A percentile compares a stretch with the other conserved stretches of the same genome.
phyloP scores from a whole-genome alignment of 164 flowering plant genomes.

The Akebia trifoliata region DNA sequence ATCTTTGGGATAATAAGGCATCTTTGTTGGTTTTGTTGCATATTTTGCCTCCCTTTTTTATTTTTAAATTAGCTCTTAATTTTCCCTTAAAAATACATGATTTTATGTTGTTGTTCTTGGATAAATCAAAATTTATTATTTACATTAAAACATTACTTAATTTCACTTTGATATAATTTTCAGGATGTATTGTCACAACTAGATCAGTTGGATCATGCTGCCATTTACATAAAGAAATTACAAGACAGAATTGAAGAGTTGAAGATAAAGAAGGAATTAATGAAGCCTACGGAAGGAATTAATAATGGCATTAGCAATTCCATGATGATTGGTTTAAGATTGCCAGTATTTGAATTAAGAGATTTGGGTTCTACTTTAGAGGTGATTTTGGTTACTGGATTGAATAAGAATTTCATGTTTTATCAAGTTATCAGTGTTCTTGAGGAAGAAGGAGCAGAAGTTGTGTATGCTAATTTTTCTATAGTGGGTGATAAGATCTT shows the following conservation, averaged over 20 bases:
- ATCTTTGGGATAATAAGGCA: too few species aligned
- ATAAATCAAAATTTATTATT: too few species aligned
- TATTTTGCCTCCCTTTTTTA: too few species aligned
- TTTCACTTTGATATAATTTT: background rate
- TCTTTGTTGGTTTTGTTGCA: too few species aligned
- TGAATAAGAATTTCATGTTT: slow-evolving; percentile 34
- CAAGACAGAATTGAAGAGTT: slow-evolving; percentile 31
- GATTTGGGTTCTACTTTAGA: slow-evolving; percentile 27
- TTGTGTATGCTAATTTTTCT: slow-evolving; percentile 34
- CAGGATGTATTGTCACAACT: slow-evolving; percentile 29
- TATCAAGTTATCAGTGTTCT: slow-evolving; percentile 38
- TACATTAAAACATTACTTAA: background rate
- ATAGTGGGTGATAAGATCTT: slow-evolving; percentile 32
- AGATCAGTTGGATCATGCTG: slow-evolving; percentile 34
- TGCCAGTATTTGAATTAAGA: slow-evolving; percentile 43
- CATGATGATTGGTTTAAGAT: background rate
- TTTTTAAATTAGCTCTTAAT: too few species aligned
- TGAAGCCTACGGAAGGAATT: background rate
- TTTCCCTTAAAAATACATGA: too few species aligned
- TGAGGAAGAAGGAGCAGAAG: slow-evolving; percentile 50
- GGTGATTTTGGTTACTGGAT: slow-evolving; percentile 37
- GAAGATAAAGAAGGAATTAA: slow-evolving; percentile 24
- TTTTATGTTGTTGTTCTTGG: too few species aligned
- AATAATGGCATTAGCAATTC: slow-evolving; percentile 14
- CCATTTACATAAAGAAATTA: slow-evolving; percentile 29